phyloP scores from a whole-genome alignment of 305 asterid genomes.

The Fraxinus nigra region DNA sequence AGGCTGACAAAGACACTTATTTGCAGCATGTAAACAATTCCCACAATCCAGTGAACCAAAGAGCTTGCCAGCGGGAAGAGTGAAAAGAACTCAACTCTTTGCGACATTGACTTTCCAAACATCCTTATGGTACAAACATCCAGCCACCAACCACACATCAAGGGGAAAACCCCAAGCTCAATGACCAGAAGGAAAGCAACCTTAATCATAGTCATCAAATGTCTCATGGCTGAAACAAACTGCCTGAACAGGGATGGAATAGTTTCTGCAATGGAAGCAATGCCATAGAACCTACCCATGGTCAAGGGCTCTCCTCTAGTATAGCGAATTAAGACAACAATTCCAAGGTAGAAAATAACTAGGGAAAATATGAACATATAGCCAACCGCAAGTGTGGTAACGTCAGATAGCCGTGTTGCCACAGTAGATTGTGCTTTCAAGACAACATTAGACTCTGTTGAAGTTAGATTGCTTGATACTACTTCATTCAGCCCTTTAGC shows the following conservation, averaged over 20 bases:
- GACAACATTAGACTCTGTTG: conserved; percentile 59
- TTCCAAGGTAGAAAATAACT: conserved; percentile 76
- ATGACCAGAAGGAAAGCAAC: conserved; percentile 96
- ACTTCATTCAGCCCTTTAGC: conserved; percentile 51
- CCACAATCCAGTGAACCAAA: conserved; percentile 96
- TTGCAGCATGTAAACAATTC: conserved; percentile 94
- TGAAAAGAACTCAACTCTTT: conserved; percentile 92
- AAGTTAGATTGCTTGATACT: conserved; percentile 51
- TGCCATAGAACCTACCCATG: conserved; percentile 92
- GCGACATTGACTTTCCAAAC: conserved; percentile 90
- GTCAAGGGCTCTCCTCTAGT: conserved; percentile 94
- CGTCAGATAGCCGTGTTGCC: conserved; percentile 85
- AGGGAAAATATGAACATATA: conserved; percentile 81
- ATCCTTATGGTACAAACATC: conserved; percentile 95
- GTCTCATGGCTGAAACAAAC: conserved; percentile 92
- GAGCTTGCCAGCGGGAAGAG: conserved; percentile 96
- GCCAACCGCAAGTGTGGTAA: conserved; percentile 95
- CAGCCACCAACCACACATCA: conserved; percentile 99
- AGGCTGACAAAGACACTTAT: conserved; percentile 98
- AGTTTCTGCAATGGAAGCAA: conserved; percentile 92
- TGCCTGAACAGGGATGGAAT: conserved; percentile 90
- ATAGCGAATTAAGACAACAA: conserved; percentile 75
- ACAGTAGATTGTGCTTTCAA: conserved; percentile 61
- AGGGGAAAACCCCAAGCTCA: conserved; percentile 94
- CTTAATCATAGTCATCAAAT: conserved; percentile 95